Evolutionary conservation across 352 stramenopile species (phyloP).

Genomic region (Thalassiosira exigua): DNA sequence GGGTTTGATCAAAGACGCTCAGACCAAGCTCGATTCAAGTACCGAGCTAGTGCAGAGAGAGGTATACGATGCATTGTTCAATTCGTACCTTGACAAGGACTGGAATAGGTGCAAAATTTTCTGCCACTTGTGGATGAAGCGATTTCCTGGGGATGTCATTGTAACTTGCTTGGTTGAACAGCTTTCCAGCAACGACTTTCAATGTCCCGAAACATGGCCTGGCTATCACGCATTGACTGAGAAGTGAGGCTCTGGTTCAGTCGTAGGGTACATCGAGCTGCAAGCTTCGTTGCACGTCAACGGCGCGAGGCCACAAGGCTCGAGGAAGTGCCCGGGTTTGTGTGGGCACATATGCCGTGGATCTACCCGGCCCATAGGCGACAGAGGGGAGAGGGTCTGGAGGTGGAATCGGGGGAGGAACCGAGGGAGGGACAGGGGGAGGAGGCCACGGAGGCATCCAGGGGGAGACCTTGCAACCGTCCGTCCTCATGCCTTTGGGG

Average conservation of each 20-base stretch:
- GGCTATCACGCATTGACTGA: slow-evolving; percentile 41
- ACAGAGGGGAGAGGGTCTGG: too few species aligned
- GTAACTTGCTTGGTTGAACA: slow-evolving; percentile 50
- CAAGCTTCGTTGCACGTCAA: too few species aligned
- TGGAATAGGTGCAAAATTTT: slow-evolving; percentile 82
- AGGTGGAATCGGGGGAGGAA: too few species aligned
- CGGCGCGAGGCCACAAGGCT: too few species aligned
- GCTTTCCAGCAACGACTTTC: slow-evolving; percentile 36
- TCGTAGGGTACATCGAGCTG: too few species aligned
- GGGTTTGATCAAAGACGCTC: slow-evolving; percentile 48
- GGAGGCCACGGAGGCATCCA: too few species aligned
- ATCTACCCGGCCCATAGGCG: too few species aligned
- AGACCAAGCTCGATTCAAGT: slow-evolving; percentile 47
- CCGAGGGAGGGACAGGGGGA: too few species aligned
- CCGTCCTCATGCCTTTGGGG: too few species aligned
- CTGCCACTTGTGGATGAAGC: slow-evolving; percentile 55
- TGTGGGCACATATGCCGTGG: too few species aligned
- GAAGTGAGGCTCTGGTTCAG: slow-evolving; percentile 25
- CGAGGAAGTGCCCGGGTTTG: too few species aligned
- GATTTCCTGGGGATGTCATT: slow-evolving; percentile 53
- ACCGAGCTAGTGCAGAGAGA: slow-evolving; percentile 48
- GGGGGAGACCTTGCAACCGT: too few species aligned
- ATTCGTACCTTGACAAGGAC: slow-evolving; percentile 90
- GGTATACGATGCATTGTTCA: slow-evolving; percentile 86
- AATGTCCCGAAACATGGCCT: slow-evolving; percentile 41